These are phyloP conservation scores for Lithohypha guttulata DNA, from an alignment of 2,329 filamentous ascomycete species.

Conservation along the genomic window DNA sequence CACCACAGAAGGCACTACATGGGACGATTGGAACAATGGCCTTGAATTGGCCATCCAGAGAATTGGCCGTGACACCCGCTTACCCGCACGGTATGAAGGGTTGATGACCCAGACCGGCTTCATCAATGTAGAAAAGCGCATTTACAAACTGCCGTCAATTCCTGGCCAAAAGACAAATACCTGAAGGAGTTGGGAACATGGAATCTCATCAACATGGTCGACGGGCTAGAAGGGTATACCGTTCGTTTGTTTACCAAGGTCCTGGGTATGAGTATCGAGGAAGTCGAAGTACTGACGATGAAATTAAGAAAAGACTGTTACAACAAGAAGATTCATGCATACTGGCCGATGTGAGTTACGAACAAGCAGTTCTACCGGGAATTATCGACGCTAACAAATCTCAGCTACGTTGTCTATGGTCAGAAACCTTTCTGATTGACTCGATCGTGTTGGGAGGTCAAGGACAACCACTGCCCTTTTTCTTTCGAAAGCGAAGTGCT, in stretches of 20 bases:
- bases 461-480: background rate
- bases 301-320: conserved; percentile 19
- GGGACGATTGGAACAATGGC: conserved; percentile 20
- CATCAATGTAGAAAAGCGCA: conserved; percentile 16
- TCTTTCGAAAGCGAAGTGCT: background rate
- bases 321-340: conserved; percentile 12
- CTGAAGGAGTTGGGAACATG: conserved; percentile 20
- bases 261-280: conserved; percentile 19
- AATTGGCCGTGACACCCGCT: conserved; percentile 12
- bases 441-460: background rate
- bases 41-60: conserved; percentile 23
- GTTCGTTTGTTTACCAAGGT: conserved; percentile 21
- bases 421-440: conserved; percentile 5
- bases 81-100: background rate
- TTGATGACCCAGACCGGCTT: conserved; percentile 20
- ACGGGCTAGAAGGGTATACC: conserved; percentile 20
- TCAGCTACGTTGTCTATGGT: conserved; percentile 11
- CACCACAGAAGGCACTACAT: conserved; percentile 25
- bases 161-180: conserved; percentile 23
- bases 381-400: background rate
- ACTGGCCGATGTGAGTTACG: conserved; percentile 13
- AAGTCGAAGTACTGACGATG: conserved; percentile 19
- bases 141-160: conserved; percentile 21
- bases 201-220: conserved; percentile 12
- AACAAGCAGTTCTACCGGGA: background rate